phyloP scores from a whole-genome alignment of 2,329 filamentous ascomycete genomes.

The Xylariaceae sp. region DNA sequence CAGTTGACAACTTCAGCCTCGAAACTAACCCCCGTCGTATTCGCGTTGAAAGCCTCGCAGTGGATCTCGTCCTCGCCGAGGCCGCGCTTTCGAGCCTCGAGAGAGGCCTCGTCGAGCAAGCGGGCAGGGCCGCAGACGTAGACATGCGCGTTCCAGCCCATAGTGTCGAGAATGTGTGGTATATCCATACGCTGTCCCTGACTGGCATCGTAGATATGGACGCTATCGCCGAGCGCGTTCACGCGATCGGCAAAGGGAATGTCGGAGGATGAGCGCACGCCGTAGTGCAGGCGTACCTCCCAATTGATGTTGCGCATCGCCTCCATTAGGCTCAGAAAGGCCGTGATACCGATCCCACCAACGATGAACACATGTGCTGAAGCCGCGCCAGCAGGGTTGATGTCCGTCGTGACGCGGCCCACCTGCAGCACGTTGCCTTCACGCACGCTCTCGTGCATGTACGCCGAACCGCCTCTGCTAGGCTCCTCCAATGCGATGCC shows the following conservation, averaged over 20 bases:
- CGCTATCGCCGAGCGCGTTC: constrained; percentile 34
- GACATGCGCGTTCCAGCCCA: constrained; percentile 51
- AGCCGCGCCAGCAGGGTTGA: constrained; percentile 41
- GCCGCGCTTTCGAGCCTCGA: constrained; percentile 35
- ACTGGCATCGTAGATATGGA: constrained; percentile 49
- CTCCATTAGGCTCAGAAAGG: constrained; percentile 51
- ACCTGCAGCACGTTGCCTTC: constrained; percentile 48
- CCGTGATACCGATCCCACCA: constrained; percentile 63
- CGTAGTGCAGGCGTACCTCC: constrained; percentile 54
- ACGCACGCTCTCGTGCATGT: constrained; percentile 45
- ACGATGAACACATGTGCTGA: constrained; percentile 60
- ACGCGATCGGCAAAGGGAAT: constrained; percentile 51
- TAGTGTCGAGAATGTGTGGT: constrained; percentile 35
- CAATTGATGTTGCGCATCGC: constrained; percentile 39
- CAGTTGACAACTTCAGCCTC: constrained; percentile 47
- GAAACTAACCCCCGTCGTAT: constrained; percentile 55
- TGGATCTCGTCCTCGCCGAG: constrained; percentile 51
- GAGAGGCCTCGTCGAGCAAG: constrained; percentile 49
- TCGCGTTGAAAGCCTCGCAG: constrained; percentile 55
- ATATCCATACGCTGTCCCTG: constrained; percentile 51
- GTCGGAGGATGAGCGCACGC: constrained; percentile 47
- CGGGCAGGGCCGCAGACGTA: constrained; percentile 58
- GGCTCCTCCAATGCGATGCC: constrained; percentile 52
- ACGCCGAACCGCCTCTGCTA: constrained; percentile 58
- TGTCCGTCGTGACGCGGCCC: constrained; percentile 44